phyloP scores from a whole-genome alignment of 2,329 filamentous ascomycete species.

The Byssochlamys sp. region DNA sequence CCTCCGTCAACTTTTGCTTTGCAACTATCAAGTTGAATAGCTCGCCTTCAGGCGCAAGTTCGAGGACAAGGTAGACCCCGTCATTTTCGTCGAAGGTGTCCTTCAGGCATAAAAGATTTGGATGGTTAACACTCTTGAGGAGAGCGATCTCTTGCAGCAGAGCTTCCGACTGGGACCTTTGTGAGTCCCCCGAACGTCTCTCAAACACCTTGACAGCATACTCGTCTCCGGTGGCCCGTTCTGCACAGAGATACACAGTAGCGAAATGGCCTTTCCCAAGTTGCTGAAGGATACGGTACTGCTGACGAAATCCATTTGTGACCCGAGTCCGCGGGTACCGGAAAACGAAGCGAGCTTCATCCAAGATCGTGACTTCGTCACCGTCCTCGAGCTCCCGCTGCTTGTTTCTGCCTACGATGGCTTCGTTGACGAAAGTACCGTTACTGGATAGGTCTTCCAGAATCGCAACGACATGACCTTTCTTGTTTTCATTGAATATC shows the following conservation, averaged over 20 bases:
- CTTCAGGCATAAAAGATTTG: conserved; percentile 83
- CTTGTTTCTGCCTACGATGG: conserved; percentile 82
- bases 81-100: conserved; percentile 89
- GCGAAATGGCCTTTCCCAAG: conserved; percentile 93
- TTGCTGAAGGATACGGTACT: conserved; percentile 75
- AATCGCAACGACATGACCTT: conserved; percentile 55
- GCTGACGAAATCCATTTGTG: conserved; percentile 70
- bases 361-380: conserved; percentile 80
- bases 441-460: conserved; percentile 92
- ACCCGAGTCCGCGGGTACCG: conserved; percentile 69
- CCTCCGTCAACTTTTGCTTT: conserved; percentile 78
- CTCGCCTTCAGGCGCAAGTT: conserved; percentile 85
- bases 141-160: conserved; percentile 93
- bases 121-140: conserved; percentile 92
- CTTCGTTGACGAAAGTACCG: conserved; percentile 91
- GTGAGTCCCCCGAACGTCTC: conserved; percentile 70
- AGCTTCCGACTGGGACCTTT: conserved; percentile 72
- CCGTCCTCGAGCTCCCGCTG: conserved; percentile 76
- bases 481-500: conserved; percentile 47
- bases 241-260: conserved; percentile 81
- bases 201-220: conserved; percentile 95
- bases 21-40: conserved; percentile 90
- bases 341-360: conserved; percentile 81
- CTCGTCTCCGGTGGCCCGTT: conserved; percentile 69
- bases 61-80: conserved; percentile 81